phyloP scores from a whole-genome alignment of 495 filamentous ascomycete genomes.

The Neurospora terricola region DNA sequence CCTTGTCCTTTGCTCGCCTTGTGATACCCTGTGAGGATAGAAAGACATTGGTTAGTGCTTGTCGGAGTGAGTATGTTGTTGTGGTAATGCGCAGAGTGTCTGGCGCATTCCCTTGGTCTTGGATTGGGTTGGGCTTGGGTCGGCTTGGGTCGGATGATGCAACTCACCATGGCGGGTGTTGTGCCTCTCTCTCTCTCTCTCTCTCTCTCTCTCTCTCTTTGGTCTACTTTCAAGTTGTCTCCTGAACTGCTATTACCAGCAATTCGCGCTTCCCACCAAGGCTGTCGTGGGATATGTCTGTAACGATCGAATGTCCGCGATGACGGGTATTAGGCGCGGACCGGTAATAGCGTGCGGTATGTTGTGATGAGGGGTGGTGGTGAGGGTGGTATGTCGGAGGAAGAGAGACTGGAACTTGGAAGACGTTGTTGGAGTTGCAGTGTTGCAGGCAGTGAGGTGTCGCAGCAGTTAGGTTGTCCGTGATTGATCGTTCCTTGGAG shows the following conservation, averaged over 20 bases:
- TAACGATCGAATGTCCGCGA: neutral
- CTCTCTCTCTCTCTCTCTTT: neutral
- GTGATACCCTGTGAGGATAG: conserved; percentile 39
- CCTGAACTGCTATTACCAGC: neutral
- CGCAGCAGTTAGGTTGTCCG: neutral
- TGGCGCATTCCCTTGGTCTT: neutral
- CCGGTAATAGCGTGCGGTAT: neutral
- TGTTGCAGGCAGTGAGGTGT: neutral
- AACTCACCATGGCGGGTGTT: conserved; percentile 16
- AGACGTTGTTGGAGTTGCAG: neutral
- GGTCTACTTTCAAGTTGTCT: neutral
- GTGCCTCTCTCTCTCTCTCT: neutral
- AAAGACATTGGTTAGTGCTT: neutral
- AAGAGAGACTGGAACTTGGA: neutral
- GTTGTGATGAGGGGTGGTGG: neutral
- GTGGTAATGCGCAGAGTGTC: neutral
- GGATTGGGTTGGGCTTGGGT: neutral
- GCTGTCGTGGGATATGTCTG: neutral
- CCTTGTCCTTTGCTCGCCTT: conserved; percentile 48
- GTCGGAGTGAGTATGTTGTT: neutral
- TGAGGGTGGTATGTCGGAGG: neutral
- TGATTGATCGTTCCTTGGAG: neutral
- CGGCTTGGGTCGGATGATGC: neutral
- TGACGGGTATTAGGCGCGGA: neutral
- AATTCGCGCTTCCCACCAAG: neutral